Evolutionary conservation across 768 basidiomycete species (phyloP), one percentile per base, ranked within the genome.

Genomic region (Tricholoma saponaceum): DNA sequence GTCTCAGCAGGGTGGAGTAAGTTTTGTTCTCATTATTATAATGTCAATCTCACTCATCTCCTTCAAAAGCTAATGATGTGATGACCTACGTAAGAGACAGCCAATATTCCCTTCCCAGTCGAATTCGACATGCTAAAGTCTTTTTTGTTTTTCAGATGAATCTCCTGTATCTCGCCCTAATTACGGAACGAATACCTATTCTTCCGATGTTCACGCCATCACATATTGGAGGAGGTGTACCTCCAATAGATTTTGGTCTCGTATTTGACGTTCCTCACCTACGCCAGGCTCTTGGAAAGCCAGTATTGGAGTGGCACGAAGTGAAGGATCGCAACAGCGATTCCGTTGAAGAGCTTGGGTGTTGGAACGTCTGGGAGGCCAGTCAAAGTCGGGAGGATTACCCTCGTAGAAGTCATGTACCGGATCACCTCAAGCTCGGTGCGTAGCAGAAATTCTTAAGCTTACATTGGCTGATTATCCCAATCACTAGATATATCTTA

Each of bases 1-100:
- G 75, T 84, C 39, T 83, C 84, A 35, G 86, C 87, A n/a, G 89
- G 89, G 39, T 90, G 88, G 88, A 89, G 83, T 84, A 66, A 62
- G 83, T 78, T 28, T 50, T 43, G 28, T 13, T 56, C 2, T 43
- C 58, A 60, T n/a, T n/a, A 51, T 18, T 58, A 43, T 9, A 41
- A 23, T 46, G 8, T n/a, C 18, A 8, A 22, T 23, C 46, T n/a
- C 25, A 3, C 50, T 54, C 47, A 67, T 54, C 43, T 51, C 33
- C 39, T 58, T 60, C 55, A 16, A 16, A 62, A 89, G 87, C 87
- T 6, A 90, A 90, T 75, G 87, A 89, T 71, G 85, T 89, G 28
- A 87, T 89, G 82, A 87, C 87, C 56, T 85, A 84, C 65, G 83
- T 83, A 58, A 62, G 79, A 53, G 22, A 62, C 7, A 37, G 5